Evolutionary conservation across 148 eudicot genomes (phyloP), one percentile per base, ranked within the genome.

Genomic region (Oxyria digyna): DNA sequence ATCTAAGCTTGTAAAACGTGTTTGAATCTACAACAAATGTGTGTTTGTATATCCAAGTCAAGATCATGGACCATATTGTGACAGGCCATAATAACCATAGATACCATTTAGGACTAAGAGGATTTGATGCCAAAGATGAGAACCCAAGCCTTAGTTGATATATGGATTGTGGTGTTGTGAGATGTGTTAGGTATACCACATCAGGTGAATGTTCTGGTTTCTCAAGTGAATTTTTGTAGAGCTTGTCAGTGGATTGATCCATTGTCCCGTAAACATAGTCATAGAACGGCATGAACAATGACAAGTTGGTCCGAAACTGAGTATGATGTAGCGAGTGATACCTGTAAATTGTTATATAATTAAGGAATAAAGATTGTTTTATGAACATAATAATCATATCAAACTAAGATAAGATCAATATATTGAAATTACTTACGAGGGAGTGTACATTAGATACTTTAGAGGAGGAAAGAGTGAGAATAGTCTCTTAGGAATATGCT

Each of bases 301-400:
- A 77, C 69, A 77, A 81, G 33, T 81, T 81, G 31, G 84, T 81
- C 21, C 84, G 71, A 37, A 81, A 81, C 62, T 77, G 84, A n/a
- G 84, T 81, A 70, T 81, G 84, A 43, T 78, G 84, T 20, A 81
- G 71, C 8, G 74, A 59, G 40, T 71, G 74, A 62, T 45, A 71
- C 40, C 67, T 71, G 76, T 67, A 80, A 80, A 23, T 88, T 54
- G 83, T 83, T 79, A 87, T 75, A 31, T 83, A n/a, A n/a, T n/a
- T n/a, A n/a, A n/a, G n/a, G n/a, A n/a, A n/a, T n/a, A n/a, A n/a
- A n/a, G n/a, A n/a, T n/a, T n/a, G n/a, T n/a, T n/a, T n/a, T n/a
- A n/a, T n/a, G n/a, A n/a, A n/a, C n/a, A n/a, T n/a, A n/a, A n/a
- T n/a, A n/a, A n/a, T n/a, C n/a, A n/a, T n/a, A n/a, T n/a, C n/a